These are phyloP conservation scores for Penicillium paradoxum DNA, from an alignment of 495 filamentous ascomycete species.

Conservation along the genomic window DNA sequence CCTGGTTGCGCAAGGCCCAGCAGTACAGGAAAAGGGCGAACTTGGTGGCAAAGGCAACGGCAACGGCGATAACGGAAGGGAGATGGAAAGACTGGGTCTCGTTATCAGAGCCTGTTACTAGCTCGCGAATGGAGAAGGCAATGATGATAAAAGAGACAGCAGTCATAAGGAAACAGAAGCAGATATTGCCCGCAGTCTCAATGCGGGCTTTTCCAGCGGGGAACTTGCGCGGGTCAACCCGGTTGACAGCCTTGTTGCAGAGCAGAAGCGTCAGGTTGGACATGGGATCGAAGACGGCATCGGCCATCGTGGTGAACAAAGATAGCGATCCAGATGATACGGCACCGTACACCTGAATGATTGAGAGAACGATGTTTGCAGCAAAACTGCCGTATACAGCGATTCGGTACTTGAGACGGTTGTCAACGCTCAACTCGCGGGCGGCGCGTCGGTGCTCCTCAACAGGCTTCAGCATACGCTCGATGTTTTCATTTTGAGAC, in stretches of 20 bases:
- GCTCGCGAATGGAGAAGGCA: slow-evolving; percentile 71
- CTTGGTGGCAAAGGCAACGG: slow-evolving; percentile 79
- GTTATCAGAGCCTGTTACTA: slow-evolving; percentile 43
- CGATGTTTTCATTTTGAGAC: slow-evolving; percentile 87
- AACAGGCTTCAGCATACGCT: slow-evolving; percentile 85
- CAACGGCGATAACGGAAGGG: slow-evolving; percentile 83
- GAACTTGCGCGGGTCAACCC: slow-evolving; percentile 84
- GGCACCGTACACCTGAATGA: slow-evolving; percentile 85
- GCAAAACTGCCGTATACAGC: slow-evolving; percentile 85
- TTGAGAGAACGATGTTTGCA: slow-evolving; percentile 74
- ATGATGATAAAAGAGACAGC: slow-evolving; percentile 87
- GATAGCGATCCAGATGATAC: slow-evolving; percentile 82
- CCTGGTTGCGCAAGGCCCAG: slow-evolving; percentile 81
- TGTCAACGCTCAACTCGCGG: slow-evolving; percentile 70
- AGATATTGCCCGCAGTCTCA: slow-evolving; percentile 94
- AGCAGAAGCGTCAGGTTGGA: slow-evolving; percentile 87
- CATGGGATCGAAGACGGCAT: slow-evolving; percentile 91
- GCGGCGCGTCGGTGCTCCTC: slow-evolving; percentile 83
- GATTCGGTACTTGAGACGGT: slow-evolving; percentile 79
- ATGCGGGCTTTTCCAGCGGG: slow-evolving; percentile 92
- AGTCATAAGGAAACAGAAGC: slow-evolving; percentile 96
- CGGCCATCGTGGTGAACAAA: slow-evolving; percentile 96
- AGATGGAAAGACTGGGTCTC: slow-evolving; percentile 64
- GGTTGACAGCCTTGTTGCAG: slow-evolving; percentile 80
- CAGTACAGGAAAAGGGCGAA: slow-evolving; percentile 84